Evolutionary conservation across 768 basidiomycete genomes (phyloP).

Genomic region (Thelephora ganbajun): DNA sequence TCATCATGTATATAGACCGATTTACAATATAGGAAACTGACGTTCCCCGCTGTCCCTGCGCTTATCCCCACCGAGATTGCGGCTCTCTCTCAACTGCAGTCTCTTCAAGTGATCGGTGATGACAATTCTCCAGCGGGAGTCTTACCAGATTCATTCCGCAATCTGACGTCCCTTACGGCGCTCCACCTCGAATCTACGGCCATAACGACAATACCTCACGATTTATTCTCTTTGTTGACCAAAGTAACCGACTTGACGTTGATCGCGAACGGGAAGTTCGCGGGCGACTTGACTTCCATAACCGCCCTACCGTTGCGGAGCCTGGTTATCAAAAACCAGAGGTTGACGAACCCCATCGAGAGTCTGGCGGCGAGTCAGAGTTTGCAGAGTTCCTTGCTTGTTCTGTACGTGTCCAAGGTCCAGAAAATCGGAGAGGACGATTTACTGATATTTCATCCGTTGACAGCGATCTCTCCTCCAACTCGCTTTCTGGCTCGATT

Average conservation of each 20-base stretch:
- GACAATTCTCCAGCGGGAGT: constrained; percentile 23
- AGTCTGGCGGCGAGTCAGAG: constrained; percentile 18
- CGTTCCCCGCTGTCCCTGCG: constrained; percentile 33
- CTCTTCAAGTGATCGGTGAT: constrained; percentile 26
- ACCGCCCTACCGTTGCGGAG: constrained; percentile 20
- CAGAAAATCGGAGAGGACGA: not conserved
- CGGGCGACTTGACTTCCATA: constrained; percentile 22
- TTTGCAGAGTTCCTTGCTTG: constrained; percentile 19
- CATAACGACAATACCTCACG: constrained; percentile 21
- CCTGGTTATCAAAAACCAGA: constrained; percentile 26
- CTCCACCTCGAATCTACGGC: constrained; percentile 28
- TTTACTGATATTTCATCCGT: not conserved
- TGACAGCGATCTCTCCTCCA: constrained; percentile 24
- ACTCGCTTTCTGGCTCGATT: constrained; percentile 24
- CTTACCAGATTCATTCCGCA: constrained; percentile 24
- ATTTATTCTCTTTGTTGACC: constrained; percentile 20
- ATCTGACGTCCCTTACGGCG: constrained; percentile 22
- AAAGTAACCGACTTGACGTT: constrained; percentile 23
- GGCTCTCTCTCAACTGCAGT: constrained; percentile 23
- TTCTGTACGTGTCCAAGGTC: constrained; percentile 15
- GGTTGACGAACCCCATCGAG: constrained; percentile 19
- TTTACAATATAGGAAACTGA: constrained; percentile 18
- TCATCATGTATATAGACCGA: constrained; percentile 1
- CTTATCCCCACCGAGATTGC: constrained; percentile 28
- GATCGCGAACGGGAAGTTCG: constrained; percentile 27